Conservation (phyloP, 2,329 filamentous ascomycete genomes). For the Talaromyces sp. region DNA sequence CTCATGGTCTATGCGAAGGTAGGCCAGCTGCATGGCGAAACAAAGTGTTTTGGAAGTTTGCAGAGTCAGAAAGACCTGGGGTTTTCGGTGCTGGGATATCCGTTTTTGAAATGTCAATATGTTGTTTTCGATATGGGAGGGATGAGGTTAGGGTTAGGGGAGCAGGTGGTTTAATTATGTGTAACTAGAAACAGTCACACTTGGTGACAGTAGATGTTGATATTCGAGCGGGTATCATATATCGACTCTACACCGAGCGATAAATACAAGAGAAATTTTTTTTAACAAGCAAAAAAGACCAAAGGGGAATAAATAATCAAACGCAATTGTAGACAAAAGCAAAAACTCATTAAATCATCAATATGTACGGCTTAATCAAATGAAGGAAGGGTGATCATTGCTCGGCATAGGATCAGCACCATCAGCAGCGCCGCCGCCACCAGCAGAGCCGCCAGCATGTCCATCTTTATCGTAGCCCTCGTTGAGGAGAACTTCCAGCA, state of each 20-base stretch:
- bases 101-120: slow-evolving; percentile 74
- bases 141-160: slow-evolving; percentile 46
- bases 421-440: background rate
- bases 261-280: no score
- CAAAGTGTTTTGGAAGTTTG: slow-evolving; percentile 41
- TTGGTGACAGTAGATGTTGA: background rate
- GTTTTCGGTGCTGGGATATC: slow-evolving; percentile 68
- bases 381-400: slow-evolving; percentile 7
- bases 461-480: slow-evolving; percentile 21
- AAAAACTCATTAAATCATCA: background rate
- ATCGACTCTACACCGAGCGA: background rate
- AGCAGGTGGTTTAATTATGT: slow-evolving; percentile 17
- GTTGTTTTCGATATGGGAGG: slow-evolving; percentile 63
- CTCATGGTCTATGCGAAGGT: slow-evolving; percentile 33
- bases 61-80: slow-evolving; percentile 57
- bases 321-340: background rate
- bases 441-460: background rate
- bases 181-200: background rate
- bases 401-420: background rate
- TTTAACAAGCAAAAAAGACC: no score
- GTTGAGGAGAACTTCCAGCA: slow-evolving; percentile 45
- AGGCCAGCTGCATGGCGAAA: background rate
- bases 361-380: background rate
- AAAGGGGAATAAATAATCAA: background rate
- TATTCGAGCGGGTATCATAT: background rate